Base-by-base conservation (phyloP, 2,329 filamentous ascomycete genomes). In the Emmonsiellopsis sp. region DNA sequence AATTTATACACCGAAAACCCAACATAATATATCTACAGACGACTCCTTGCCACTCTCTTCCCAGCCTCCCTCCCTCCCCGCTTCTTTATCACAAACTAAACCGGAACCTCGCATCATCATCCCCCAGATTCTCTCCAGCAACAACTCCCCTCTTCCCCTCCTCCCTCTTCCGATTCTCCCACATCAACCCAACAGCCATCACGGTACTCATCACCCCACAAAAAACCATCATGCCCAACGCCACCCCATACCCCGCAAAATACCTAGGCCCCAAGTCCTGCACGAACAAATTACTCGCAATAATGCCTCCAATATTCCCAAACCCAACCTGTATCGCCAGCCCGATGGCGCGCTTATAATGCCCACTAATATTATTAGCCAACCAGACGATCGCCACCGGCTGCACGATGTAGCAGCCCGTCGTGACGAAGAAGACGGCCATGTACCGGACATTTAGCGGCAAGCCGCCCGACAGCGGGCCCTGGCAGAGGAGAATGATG, bases 341-440 rank as follows among this genome's bases (percentile, higher is more conserved):
- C 0, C 83, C 84, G 0, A 84, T 86, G 0, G 85, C 84, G 10
- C 84, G 72, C 65, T 87, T 87, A 62, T 86, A 87, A 62, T 87
- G 84, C 0, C 80, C 82, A 0, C 82, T 81, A 0, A 78, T 82
- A 62, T 86, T 86, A 62, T 86, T 86, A 2, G 80, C 79, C 56
- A 83, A 79, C 83, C 83, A 86, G 1, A 79, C 82, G 8, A 86
- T 69, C 3, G 85, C 77, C 21, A 77, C 80, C 0, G 83, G 83
- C 0, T 85, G 81, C 43, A 79, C 80, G 45, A 76, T 68, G 42
- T 68, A 71, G 13, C 64, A 62, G 6, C 67, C 67, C 13, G 55
- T 52, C 10, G 60, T 57, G 32, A 64, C 53, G 14, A 60, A 31
- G 47, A 59, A 63, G 36, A 68, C 54, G 36, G 60, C 60, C 53